Base-by-base conservation (phyloP, 1,284 basidiomycete species). In the Fomitopsis schrenkii region DNA sequence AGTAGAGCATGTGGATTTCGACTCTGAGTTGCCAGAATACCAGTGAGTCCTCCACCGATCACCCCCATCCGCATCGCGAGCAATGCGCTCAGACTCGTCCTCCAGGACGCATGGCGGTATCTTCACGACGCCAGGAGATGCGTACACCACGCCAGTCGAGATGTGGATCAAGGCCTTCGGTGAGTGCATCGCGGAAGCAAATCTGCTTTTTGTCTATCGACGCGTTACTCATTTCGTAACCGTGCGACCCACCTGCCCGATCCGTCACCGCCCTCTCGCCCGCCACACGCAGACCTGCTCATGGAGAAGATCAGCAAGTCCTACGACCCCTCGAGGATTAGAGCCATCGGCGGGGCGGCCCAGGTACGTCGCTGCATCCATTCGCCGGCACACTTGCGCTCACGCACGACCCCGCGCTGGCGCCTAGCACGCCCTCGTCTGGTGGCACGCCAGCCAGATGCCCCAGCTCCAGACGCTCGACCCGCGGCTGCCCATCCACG, bases 121-220 rank as follows among this genome's bases (percentile, higher is more conserved):
- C 63, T 91, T 93, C 74, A 93, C 90, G 45, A 90, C 90, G 0
- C 88, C 88, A 3, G 90, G 90, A 38, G 90, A 93, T 75, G 88
- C 89, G 30, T 91, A 90, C 70, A 93, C 90, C 36, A 90, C 89
- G 4, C 91, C 91, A 1, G 83, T 93, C 40, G 90, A 93, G 68
- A 91, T 93, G 88, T 93, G 91, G 88, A 83, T 92, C 58, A 90
- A 90, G 73, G 89, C 82, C 10, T 82, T 94, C 59, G 90, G 90
- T 93, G 71, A 75, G 87, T 61, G 62, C 67, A 69, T 71, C 67
- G 74, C 80, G 81, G 81, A 80, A 82, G 74, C 77, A 80, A 76
- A 74, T 66, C 67, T 73, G 69, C 64, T 64, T 55, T 46, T 64
- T 45, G 42, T 58, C 54, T 38, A 58, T 57, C 59, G 61, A 54